Conservation (phyloP, 306 rosid species). For the Quercus engelmannii region DNA sequence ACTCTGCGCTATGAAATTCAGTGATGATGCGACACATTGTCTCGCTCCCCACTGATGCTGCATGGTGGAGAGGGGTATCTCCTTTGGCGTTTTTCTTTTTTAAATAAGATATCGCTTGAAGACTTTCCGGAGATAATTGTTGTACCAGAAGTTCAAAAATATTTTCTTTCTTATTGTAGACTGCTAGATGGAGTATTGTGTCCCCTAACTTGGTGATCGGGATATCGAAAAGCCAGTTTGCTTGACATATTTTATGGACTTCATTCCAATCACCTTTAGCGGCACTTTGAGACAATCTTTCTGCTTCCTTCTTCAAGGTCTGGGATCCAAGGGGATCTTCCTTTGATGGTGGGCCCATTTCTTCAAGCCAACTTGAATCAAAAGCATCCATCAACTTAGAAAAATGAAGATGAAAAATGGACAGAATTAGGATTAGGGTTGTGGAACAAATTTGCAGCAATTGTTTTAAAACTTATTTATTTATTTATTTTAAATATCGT, state of each 20-base stretch:
- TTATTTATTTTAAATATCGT: no score
- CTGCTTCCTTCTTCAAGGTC: no score
- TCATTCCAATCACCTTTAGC: neutral
- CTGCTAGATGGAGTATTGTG: slow-evolving; percentile 56
- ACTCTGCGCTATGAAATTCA: no score
- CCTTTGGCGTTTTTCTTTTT: slow-evolving; percentile 2
- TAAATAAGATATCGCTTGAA: neutral
- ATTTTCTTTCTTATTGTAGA: slow-evolving; percentile 10
- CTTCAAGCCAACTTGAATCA: accelerated
- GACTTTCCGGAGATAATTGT: accelerated
- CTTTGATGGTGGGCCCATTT: accelerated
- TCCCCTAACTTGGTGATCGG: slow-evolving; percentile 27
- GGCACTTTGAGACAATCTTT: no score
- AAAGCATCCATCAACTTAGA: no score
- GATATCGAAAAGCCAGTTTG: neutral
- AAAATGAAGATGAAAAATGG: no score
- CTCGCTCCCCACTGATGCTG: slow-evolving; percentile 35
- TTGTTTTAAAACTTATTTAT: no score
- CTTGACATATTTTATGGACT: neutral
- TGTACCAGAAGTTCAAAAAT: neutral
- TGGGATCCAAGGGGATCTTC: no score
- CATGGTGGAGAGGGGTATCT: slow-evolving; percentile 49
- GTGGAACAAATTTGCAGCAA: no score
- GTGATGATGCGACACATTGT: slow-evolving; percentile 20
- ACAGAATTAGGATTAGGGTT: no score